Evolutionary conservation across 768 basidiomycete genomes (phyloP), one percentile per base, ranked within the genome.

Genomic region (Mycena pura): DNA sequence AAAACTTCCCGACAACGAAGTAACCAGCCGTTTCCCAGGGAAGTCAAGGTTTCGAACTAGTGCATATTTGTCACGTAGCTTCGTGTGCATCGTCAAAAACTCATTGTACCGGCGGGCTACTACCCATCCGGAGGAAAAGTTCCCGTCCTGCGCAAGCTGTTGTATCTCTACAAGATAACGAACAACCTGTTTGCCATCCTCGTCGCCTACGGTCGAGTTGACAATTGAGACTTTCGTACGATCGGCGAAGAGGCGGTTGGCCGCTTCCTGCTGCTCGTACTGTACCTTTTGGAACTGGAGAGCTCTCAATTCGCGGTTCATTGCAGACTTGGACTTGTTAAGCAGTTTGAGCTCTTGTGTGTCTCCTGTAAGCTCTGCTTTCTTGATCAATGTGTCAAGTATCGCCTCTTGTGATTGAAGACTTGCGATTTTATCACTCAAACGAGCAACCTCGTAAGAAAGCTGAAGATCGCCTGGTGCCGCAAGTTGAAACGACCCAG

Each of bases 81-180:
- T 89, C 69, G 87, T 90, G 70, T 97, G 92, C 83, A 98, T 89
- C 53, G 84, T 89, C 63, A 91, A 83, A 73, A 99, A 99, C 70
- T 99, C 96, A 73, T 95, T 97, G 75, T 97, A 99, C 61, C 97
- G 80, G 65, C 96, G 80, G 9, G 95, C 92, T 7, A 98, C 89
- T 29, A 95, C 89, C 97, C 97, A 99, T 0, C 93, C 94, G 0
- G 91, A 91, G 3, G 87, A 80, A 72, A 91, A 89, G 38, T 82
- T 85, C 8, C 91, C 93, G 69, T 96, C 92, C 0, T 76, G 74
- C n/a, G 84, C 89, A 28, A 93, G 80, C 65, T 97, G 96, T 71
- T 94, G 93, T 3, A 99, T 88, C 74, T 97, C 93, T 43, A 99
- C 82, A 31, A 96, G 84, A 70, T 98, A 98, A 28, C 95, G 85